Conservation (phyloP, 208 protist genomes). For the Angomonas deanei region DNA sequence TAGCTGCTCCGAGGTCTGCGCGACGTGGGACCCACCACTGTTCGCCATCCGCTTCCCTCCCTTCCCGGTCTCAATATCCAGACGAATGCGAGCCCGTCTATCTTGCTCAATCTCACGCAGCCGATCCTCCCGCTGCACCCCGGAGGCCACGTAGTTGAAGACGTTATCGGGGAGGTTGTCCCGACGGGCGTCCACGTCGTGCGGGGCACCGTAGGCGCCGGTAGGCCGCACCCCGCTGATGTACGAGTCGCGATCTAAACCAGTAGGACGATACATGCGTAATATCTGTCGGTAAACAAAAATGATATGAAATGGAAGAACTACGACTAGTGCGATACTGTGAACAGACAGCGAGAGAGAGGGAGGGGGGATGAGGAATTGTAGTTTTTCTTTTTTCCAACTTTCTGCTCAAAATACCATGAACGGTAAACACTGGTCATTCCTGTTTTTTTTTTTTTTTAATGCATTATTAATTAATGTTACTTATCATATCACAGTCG, state of each 20-base stretch:
- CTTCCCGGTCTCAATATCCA: constrained; percentile 31
- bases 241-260: constrained; percentile 80
- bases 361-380: neutral
- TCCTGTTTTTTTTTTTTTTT: constrained; percentile 3
- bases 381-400: constrained; percentile 3
- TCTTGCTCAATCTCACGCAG: constrained; percentile 59
- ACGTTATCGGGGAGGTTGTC: constrained; percentile 86
- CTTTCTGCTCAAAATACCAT: too few species aligned
- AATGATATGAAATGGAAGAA: constrained; percentile 8
- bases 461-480: too few species aligned
- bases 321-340: constrained; percentile 10
- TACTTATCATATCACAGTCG: too few species aligned
- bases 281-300: neutral
- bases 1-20: constrained; percentile 26
- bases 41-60: constrained; percentile 46
- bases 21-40: constrained; percentile 24
- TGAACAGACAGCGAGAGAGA: constrained; percentile 4
- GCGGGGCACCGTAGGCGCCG: constrained; percentile 45
- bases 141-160: constrained; percentile 66
- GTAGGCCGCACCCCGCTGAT: constrained; percentile 73
- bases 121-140: constrained; percentile 67
- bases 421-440: neutral
- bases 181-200: constrained; percentile 78
- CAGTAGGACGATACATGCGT: constrained; percentile 62
- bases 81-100: constrained; percentile 29